Base-by-base conservation (phyloP, 2,329 filamentous ascomycete species). In the Ceratocystiopsis minuta region DNA sequence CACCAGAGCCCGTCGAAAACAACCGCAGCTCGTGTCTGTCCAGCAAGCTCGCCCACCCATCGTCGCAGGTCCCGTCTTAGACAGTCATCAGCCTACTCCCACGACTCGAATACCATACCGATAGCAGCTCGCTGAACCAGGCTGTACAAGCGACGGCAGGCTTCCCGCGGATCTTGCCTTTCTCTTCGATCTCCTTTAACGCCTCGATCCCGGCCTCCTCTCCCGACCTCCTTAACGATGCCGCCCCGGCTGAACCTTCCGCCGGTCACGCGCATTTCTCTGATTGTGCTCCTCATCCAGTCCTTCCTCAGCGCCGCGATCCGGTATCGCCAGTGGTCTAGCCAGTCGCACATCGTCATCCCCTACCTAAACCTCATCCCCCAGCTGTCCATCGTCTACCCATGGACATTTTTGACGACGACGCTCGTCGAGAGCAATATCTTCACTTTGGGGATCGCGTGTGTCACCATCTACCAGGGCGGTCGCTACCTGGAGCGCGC, bases 401-500 rank as follows among this genome's bases (percentile, higher is more conserved):
- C 90, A 1, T 98, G 90, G 90, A 92, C 86, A 1, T 80, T 94
- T 49, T 53, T 92, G 43, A 82, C 83, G 3, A 80, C 86, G 2
- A 83, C 86, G 0, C 70, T 95, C 43, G 85, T 95, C 39, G 90
- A 98, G 64, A 81, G 84, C 60, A 96, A 96, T 58, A 67, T 96
- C 52, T 81, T 94, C 54, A 93, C 85, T 12, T 68, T 95, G 36
- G 62, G 74, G 20, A 75, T 93, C 44, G 85, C 84, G 38, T 78
- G 70, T 24, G 65, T 78, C 36, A 87, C 87, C 1, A 62, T 96
- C 42, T 93, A 87, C 60, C 84, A 94, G 63, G 88, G 88, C 43
- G 90, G 90, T 11, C 77, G 86, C 52, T 98, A 98, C 59, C 73
- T 98, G 17, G 90, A 98, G 68, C 72, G 90, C 54, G 88, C 90